These are phyloP conservation scores for Corinectria fuckeliana DNA, from an alignment of 2,329 filamentous ascomycete species.

Conservation along the genomic window DNA sequence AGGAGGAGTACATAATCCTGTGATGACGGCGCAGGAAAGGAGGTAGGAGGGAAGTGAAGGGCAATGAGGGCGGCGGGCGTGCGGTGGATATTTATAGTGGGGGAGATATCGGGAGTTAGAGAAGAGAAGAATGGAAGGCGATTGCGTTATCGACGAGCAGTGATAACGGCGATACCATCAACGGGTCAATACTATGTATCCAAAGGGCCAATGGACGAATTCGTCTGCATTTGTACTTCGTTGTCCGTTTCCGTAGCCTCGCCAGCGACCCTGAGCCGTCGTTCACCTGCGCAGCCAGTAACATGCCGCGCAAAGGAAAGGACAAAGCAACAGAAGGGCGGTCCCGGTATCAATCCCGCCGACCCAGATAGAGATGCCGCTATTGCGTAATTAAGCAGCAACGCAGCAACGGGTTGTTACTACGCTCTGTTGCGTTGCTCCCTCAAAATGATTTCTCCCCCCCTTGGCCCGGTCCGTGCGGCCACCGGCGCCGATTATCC, in stretches of 20 bases:
- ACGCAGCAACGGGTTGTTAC: background rate
- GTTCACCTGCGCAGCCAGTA: slow-evolving; percentile 6
- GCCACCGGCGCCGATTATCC: slow-evolving; percentile 39
- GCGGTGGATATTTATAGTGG: background rate
- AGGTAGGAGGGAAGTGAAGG: background rate
- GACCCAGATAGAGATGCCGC: background rate
- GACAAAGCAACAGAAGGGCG: background rate
- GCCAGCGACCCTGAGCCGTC: background rate
- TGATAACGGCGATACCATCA: background rate
- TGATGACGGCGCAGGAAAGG: background rate
- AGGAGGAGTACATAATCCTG: background rate
- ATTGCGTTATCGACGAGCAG: background rate
- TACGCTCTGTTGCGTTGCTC: background rate
- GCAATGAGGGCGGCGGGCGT: background rate
- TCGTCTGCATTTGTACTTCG: too few relatives aligned
- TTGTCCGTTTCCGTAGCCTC: background rate
- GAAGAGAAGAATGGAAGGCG: background rate
- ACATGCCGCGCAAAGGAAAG: background rate
- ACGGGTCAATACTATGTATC: too few relatives aligned
- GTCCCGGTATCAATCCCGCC: background rate
- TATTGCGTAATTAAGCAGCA: background rate
- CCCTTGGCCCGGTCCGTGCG: slow-evolving; percentile 40
- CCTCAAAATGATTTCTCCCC: background rate
- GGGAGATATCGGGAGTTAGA: background rate
- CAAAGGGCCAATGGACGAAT: background rate